These are phyloP conservation scores for Poa pratensis DNA, from an alignment of 176 grass and related monocot species.

Conservation along the genomic window DNA sequence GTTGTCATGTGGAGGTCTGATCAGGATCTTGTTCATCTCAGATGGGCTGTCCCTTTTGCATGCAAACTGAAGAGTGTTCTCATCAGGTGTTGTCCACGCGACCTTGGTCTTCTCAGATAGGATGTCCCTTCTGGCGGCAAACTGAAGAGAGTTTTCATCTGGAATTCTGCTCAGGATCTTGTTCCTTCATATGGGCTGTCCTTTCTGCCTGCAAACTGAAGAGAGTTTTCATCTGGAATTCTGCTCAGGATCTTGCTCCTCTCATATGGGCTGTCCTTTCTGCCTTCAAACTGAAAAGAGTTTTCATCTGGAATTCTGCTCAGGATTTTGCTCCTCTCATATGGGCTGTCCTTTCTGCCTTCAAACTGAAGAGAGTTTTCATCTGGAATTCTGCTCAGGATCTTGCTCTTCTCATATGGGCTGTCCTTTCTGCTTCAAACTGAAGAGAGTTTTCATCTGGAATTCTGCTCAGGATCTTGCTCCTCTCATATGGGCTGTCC, in stretches of 20 bases:
- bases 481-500: constrained; percentile 34
- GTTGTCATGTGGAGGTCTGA: constrained; percentile 3
- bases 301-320: not conserved
- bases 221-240: constrained; percentile 13
- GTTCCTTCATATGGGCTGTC: constrained; percentile 29
- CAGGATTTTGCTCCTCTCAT: constrained; percentile 20
- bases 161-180: not conserved
- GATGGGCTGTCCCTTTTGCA: not conserved
- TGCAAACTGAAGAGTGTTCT: constrained; percentile 8
- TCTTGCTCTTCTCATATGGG: constrained; percentile 24
- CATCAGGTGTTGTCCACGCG: not conserved
- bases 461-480: constrained; percentile 30
- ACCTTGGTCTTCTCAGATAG: not conserved
- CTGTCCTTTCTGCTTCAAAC: not conserved
- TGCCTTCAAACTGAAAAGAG: not conserved
- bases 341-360: constrained; percentile 7
- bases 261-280: constrained; percentile 21
- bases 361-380: constrained; percentile 17
- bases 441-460: constrained; percentile 11
- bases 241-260: constrained; percentile 36
- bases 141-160: constrained; percentile 10
- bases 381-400: not conserved
- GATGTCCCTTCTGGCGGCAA: not conserved
- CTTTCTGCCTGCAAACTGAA: not conserved
- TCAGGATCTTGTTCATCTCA: constrained; percentile 37